Conservation (phyloP, 441 rosid species). For the California macrophylla region DNA sequence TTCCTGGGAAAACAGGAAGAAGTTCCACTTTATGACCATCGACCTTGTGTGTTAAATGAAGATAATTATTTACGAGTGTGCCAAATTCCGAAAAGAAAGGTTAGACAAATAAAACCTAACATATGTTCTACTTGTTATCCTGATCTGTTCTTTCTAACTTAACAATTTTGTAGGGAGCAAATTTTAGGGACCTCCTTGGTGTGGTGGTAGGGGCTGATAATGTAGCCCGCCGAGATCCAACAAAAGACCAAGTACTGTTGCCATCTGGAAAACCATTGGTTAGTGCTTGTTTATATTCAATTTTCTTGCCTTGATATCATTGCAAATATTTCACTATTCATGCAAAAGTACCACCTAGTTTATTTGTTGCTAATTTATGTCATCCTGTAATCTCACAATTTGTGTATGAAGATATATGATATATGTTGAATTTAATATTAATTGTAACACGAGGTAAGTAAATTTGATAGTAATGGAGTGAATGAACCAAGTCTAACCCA, state of each 20-base stretch:
- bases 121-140: conserved; percentile 9
- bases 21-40: conserved; percentile 44
- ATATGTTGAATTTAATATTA: not conserved
- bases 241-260: conserved; percentile 30
- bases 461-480: not conserved
- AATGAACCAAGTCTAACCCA: not conserved
- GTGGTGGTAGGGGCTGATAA: conserved; percentile 41
- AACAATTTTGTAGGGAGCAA: conserved; percentile 40
- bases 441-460: not conserved
- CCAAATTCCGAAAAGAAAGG: conserved; percentile 61
- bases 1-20: conserved; percentile 9
- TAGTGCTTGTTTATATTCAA: conserved; percentile 2
- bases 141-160: not conserved
- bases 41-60: conserved; percentile 34
- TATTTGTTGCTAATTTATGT: not conserved
- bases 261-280: conserved; percentile 54
- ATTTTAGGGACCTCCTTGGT: conserved; percentile 69
- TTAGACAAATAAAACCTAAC: not conserved
- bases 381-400: not conserved
- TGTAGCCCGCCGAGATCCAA: conserved; percentile 49
- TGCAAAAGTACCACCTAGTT: not conserved
- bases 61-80: conserved; percentile 55
- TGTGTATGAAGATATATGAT: not conserved
- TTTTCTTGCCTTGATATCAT: not conserved
- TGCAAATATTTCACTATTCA: not conserved